phyloP scores from a whole-genome alignment of 2,329 filamentous ascomycete species.

The Xylariaceae sp. region DNA sequence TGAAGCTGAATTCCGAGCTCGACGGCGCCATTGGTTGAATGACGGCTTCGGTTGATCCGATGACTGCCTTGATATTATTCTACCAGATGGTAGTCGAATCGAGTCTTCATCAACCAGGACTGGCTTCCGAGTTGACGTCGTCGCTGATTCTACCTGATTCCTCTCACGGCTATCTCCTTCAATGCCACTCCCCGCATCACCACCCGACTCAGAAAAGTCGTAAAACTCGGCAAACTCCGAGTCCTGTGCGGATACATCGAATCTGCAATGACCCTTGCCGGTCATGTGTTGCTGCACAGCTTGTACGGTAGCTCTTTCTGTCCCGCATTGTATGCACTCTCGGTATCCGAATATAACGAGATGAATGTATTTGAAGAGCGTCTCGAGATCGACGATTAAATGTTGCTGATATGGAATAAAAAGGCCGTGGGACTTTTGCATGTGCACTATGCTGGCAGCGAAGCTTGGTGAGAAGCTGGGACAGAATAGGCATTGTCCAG shows the following conservation, averaged over 20 bases:
- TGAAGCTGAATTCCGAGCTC: no score
- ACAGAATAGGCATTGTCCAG: conserved; percentile 30
- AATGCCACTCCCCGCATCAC: conserved; percentile 12
- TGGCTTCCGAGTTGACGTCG: conserved; percentile 9
- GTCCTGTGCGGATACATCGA: conserved; percentile 24
- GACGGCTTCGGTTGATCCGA: conserved; percentile 16
- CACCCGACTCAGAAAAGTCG: conserved; percentile 22
- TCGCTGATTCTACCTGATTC: no score
- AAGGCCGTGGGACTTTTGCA: conserved; percentile 47
- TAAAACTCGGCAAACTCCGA: conserved; percentile 32
- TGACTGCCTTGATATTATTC: conserved; percentile 25
- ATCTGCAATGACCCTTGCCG: conserved; percentile 28
- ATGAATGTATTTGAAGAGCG: conserved; percentile 45
- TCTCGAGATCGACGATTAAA: conserved; percentile 44
- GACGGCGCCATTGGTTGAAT: neutral
- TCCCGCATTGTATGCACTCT: conserved; percentile 50
- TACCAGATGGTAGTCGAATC: conserved; percentile 28
- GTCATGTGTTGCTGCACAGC: conserved; percentile 44
- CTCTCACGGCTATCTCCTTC: conserved; percentile 3
- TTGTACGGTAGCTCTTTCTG: conserved; percentile 38
- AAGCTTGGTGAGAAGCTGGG: conserved; percentile 16
- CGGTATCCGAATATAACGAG: conserved; percentile 45
- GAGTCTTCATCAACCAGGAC: conserved; percentile 22
- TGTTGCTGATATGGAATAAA: conserved; percentile 38
- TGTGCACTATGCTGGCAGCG: conserved; percentile 37